A percentile compares a stretch with the other conserved stretches of the same genome.
Evolutionary conservation across 441 rosid species (phyloP).

Genomic region (Euphorbia corollata): DNA sequence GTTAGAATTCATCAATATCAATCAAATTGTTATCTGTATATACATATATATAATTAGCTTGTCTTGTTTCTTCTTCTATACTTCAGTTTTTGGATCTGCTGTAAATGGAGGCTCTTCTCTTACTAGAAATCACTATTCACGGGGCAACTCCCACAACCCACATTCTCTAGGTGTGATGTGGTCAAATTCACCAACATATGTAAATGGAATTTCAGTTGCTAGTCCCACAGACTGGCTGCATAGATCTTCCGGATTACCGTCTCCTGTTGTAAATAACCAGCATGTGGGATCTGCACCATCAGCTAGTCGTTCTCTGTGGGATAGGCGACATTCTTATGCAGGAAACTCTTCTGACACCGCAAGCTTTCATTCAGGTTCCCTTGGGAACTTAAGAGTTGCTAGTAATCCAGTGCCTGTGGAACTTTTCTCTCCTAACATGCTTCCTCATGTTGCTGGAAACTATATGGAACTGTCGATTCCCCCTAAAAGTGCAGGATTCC

Average conservation of each 20-base stretch:
- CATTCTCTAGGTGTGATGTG: constrained; percentile 43
- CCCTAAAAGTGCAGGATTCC: constrained; percentile 35
- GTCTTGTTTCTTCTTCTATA: constrained; percentile 9
- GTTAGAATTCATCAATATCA: neutral
- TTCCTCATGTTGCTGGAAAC: constrained; percentile 35
- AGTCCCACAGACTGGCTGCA: constrained; percentile 28
- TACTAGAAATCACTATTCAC: constrained; percentile 36
- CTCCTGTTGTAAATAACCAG: constrained; percentile 35
- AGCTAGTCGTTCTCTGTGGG: constrained; percentile 43
- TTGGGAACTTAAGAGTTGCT: constrained; percentile 43
- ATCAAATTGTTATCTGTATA: neutral
- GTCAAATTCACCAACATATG: constrained; percentile 48
- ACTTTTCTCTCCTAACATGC: constrained; percentile 33
- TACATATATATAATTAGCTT: constrained; percentile 10
- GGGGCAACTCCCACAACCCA: constrained; percentile 39
- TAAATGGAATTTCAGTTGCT: constrained; percentile 37
- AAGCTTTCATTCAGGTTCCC: constrained; percentile 46
- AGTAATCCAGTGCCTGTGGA: constrained; percentile 33
- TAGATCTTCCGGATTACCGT: constrained; percentile 43
- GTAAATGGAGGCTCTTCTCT: constrained; percentile 32
- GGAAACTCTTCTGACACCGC: constrained; percentile 43
- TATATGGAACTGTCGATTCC: constrained; percentile 32
- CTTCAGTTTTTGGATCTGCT: constrained; percentile 44
- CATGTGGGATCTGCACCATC: constrained; percentile 56
- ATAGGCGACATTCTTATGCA: constrained; percentile 36